Evolutionary conservation across 2,329 filamentous ascomycete species (phyloP), one percentile per base, ranked within the genome.

Genomic region (Botryotinia calthae): DNA sequence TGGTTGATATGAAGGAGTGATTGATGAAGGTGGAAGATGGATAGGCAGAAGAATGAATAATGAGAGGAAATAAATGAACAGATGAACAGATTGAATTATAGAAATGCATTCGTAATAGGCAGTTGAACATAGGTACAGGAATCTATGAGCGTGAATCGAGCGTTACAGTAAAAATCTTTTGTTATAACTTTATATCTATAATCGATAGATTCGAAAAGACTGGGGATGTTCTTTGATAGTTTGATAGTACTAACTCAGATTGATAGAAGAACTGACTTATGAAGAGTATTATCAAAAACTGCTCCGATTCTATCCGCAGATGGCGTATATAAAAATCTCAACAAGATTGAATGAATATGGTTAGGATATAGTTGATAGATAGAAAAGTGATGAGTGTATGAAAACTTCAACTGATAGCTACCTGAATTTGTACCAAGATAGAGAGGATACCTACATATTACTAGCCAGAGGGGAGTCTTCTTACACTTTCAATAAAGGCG

Each of bases 21-120:
- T 16, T 0, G n/a, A 18, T 18, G 12, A 28, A 28, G n/a, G 6
- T 18, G 51, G 51, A 8, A 54, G 5, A 54, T 54, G n/a, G 14
- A 18, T 28, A 28, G n/a, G 28, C 18, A 7, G 51, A 31, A 16
- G n/a, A 28, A 5, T 51, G 25, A 34, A 31, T 12, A 2, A 58
- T 22, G 56, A 31, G 18, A 22, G 16, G 37, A 16, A 25, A 61
- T 61, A 2, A 58, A 40, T 12, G 20, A 61, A 8, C 25, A 7
- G 12, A 25, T 25, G 2, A 14, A 37, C 20, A 61, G 10, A 8
- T 25, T 61, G 2, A 61, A 61, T 4, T 3, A 22, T 37, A 12
- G 16, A 16, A 1, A 2, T 1, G 18, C 7, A 18, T 12, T n/a
- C 2, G 22, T 3, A n/a, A 3, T 6, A n/a, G 6, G 0, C 2